Base-by-base conservation (phyloP, 2,329 filamentous ascomycete species). In the Penicillium sp. region DNA sequence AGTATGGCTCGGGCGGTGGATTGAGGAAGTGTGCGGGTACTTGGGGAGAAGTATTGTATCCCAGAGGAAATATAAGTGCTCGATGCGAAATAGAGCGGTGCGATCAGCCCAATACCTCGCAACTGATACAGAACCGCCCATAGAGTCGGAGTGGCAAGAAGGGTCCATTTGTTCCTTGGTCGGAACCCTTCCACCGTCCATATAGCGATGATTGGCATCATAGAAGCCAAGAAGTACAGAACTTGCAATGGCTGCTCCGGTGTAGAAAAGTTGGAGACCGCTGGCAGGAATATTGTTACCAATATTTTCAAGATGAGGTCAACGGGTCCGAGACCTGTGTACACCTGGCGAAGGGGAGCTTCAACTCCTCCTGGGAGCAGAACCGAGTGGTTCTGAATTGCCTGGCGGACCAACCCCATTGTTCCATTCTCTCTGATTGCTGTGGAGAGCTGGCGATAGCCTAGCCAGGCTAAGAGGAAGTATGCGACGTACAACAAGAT, bases 21-120 rank as follows among this genome's bases (percentile, higher is more conserved):
- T 1, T 60, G 42, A 9, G 61, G 46, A 10, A 66, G 40, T 4
- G 48, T 49, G n/a, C 60, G 54, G 10, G 50, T 46, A 9, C 55
- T 53, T 4, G 59, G 45, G 2, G 52, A 41, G 34, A 60, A 62
- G 46, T 65, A 65, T 13, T 38, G 12, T 1, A 46, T 32, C 8
- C 42, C 46, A 3, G 49, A 42, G 10, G 57, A 64, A 21, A 52
- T 45, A 37, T 51, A 63, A 5, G 63, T 47, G 46, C 59, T 65
- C 18, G 50, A 41, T 15, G 64, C 54, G 38, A 61, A 68, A 51
- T 64, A 68, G 4, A 67, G 27, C 10, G 68, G 66, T 7, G 63
- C 59, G 34, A 66, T 62, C 35, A 65, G 35, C 10, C 58, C 59
- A 9, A 61, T 59, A 5, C 59, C 59, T 16, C 55, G 59, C 29